Conservation (phyloP, 2,329 filamentous ascomycete species). For the Neophaeococcomyces aloes region DNA sequence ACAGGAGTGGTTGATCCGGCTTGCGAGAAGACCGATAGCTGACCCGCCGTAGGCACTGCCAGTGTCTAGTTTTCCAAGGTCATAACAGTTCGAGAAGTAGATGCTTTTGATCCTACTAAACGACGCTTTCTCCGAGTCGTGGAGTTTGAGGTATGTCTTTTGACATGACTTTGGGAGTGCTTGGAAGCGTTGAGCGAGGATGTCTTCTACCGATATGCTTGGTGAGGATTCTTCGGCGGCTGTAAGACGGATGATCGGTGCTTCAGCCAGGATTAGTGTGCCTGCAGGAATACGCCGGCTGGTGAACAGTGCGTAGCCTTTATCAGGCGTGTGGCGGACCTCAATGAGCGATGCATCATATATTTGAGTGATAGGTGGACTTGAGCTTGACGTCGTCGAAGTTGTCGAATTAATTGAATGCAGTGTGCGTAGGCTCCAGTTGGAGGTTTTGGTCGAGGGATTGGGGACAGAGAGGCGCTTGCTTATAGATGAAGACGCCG, state of each 20-base stretch:
- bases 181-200: conserved; percentile 6
- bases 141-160: conserved; percentile 14
- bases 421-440: not conserved
- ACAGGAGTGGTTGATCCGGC: conserved; percentile 19
- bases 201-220: conserved; percentile 6
- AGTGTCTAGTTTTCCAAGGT: conserved; percentile 5
- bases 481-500: not conserved
- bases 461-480: not conserved
- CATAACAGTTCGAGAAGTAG: conserved; percentile 21
- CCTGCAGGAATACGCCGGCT: conserved; percentile 17
- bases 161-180: conserved; percentile 8
- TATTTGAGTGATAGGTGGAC: not conserved
- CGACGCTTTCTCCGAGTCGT: conserved; percentile 15
- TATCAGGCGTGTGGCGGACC: conserved; percentile 16
- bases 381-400: not conserved
- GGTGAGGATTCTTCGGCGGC: conserved; percentile 13
- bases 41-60: conserved; percentile 11
- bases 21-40: conserved; percentile 15
- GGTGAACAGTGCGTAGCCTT: conserved; percentile 17
- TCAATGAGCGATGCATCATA: conserved; percentile 30
- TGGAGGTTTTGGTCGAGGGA: not conserved
- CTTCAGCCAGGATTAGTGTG: conserved; percentile 16
- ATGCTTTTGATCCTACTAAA: conserved; percentile 15
- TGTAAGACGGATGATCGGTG: conserved; percentile 13
- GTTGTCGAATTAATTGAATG: not conserved